These are phyloP conservation scores for Fusarium sp. DNA, from an alignment of 2,329 filamentous ascomycete species.

Conservation along the genomic window DNA sequence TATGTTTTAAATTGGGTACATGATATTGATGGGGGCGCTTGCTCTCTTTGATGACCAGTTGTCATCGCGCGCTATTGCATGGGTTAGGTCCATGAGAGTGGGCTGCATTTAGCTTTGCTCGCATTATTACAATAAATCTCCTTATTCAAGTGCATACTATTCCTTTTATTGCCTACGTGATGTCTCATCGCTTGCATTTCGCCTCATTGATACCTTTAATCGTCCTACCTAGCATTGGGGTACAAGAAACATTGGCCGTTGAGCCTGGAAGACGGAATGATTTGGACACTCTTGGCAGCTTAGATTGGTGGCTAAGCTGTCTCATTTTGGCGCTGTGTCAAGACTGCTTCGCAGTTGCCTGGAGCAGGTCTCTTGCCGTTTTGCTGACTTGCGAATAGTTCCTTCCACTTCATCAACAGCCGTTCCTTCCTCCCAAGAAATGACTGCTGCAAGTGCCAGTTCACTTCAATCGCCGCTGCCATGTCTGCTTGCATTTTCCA, in stretches of 20 bases:
- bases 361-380: background rate
- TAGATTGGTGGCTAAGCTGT: background rate
- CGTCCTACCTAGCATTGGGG: no score
- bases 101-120: constrained; percentile 22
- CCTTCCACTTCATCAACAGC: constrained; percentile 4
- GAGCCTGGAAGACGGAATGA: no score
- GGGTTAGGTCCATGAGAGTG: constrained; percentile 19
- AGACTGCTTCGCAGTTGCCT: background rate
- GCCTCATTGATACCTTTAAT: background rate
- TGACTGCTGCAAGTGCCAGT: background rate
- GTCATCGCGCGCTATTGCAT: constrained; percentile 34
- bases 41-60: constrained; percentile 31
- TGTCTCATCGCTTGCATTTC: accelerated
- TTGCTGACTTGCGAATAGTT: constrained; percentile 5
- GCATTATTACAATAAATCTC: constrained; percentile 38
- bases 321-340: background rate
- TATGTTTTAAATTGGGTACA: constrained; percentile 47
- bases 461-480: background rate
- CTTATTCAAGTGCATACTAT: constrained; percentile 8
- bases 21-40: constrained; percentile 34
- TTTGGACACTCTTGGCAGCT: background rate
- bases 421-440: background rate
- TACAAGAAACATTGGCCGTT: background rate
- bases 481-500: background rate
- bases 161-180: background rate